Conservation (phyloP, 1,284 basidiomycete genomes). For the Leccinum laetum region DNA sequence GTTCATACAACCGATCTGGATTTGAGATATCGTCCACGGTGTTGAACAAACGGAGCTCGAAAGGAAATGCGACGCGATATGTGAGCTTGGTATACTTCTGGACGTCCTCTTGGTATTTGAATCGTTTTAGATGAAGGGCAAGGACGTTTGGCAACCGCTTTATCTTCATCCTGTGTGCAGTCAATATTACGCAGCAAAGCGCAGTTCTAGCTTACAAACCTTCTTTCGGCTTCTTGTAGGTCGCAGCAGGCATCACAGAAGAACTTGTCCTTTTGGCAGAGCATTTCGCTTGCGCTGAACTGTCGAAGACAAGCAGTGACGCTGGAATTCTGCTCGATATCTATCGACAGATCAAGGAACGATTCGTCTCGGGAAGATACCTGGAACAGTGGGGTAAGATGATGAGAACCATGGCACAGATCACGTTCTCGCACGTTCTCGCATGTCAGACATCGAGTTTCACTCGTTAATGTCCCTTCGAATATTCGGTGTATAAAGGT, state of each 20-base stretch:
- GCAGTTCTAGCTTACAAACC: conserved; percentile 44
- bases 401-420: background rate
- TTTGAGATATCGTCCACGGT: conserved; percentile 93
- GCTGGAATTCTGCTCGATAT: conserved; percentile 97
- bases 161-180: conserved; percentile 87
- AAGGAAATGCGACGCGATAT: conserved; percentile 96
- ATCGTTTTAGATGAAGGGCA: conserved; percentile 95
- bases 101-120: conserved; percentile 94
- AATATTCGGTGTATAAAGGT: conserved; percentile 93
- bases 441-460: conserved; percentile 96
- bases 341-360: conserved; percentile 96
- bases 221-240: conserved; percentile 96
- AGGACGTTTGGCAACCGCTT: conserved; percentile 94
- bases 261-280: conserved; percentile 98
- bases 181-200: conserved; percentile 11
- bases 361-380: conserved; percentile 96
- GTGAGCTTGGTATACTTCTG: conserved; percentile 92
- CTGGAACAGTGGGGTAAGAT: conserved; percentile 37
- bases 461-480: conserved; percentile 92
- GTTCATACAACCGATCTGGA: conserved; percentile 88
- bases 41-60: conserved; percentile 93
- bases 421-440: conserved; percentile 67
- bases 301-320: conserved; percentile 94
- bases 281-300: conserved; percentile 98
- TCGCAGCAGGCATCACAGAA: conserved; percentile 98